Percentiles rank a stretch among this genome's conserved stretches.
phyloP scores from a whole-genome alignment of 148 eudicot genomes.

The Persicaria maculosa region DNA sequence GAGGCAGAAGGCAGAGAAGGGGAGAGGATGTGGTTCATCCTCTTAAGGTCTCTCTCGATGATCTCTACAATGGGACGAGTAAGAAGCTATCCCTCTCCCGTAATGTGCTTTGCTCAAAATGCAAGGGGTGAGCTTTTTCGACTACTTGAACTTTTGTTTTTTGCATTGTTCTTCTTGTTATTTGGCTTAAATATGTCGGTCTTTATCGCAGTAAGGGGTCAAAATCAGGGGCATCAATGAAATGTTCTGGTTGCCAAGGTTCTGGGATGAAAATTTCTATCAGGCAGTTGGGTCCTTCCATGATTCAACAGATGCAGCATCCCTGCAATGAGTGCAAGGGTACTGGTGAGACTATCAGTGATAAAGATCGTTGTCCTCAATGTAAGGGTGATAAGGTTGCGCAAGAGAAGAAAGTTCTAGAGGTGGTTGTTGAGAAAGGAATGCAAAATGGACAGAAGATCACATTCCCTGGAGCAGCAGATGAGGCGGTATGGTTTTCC shows the following conservation, averaged over 20 bases:
- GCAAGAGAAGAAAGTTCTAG: constrained; percentile 46
- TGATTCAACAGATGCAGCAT: constrained; percentile 62
- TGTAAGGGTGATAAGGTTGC: constrained; percentile 50
- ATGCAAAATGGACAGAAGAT: constrained; percentile 51
- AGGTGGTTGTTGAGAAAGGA: constrained; percentile 47
- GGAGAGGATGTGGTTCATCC: constrained; percentile 9
- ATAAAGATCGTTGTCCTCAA: constrained; percentile 44
- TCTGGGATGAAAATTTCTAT: constrained; percentile 50
- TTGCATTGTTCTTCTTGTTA: background rate
- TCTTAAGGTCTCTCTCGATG: constrained; percentile 8
- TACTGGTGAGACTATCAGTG: constrained; percentile 47
- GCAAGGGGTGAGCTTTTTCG: constrained; percentile 36
- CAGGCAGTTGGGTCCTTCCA: constrained; percentile 47
- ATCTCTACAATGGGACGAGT: constrained; percentile 42
- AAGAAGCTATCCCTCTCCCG: constrained; percentile 50
- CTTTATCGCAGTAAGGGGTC: constrained; percentile 39
- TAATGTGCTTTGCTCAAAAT: constrained; percentile 38
- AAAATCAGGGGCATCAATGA: constrained; percentile 49
- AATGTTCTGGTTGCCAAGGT: constrained; percentile 46
- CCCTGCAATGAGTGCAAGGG: constrained; percentile 51
- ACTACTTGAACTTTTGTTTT: background rate
- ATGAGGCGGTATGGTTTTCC: constrained; percentile 33
- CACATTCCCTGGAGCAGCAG: constrained; percentile 52
- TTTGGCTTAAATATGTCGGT: background rate
- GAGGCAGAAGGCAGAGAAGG: constrained; percentile 3